phyloP scores from a whole-genome alignment of 345 rosid genomes.

The Diplotaxis tenuifolia region DNA sequence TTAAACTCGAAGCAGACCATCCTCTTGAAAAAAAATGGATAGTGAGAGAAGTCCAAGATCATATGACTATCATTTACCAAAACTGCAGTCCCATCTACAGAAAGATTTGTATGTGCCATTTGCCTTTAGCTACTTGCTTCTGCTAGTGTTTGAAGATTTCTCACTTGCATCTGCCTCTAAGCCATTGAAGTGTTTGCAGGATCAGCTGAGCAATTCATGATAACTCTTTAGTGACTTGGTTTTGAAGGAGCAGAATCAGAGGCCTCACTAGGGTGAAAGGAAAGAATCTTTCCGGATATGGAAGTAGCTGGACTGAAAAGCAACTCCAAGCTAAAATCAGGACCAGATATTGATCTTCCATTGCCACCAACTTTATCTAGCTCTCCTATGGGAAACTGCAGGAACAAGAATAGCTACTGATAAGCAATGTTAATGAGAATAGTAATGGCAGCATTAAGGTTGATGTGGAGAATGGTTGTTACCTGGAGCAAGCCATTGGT shows the following conservation, averaged over 20 bases:
- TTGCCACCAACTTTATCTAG: conserved; percentile 75
- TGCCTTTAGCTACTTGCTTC: not conserved
- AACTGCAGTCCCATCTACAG: conserved; percentile 18
- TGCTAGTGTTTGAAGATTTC: not conserved
- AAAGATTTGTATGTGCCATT: not conserved
- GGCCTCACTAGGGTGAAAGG: conserved; percentile 16
- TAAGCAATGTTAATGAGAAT: conserved; percentile 7
- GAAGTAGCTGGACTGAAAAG: conserved; percentile 74
- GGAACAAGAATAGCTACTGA: not conserved
- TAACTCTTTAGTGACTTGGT: not conserved
- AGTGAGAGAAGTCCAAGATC: conserved; percentile 14
- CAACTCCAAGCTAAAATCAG: conserved; percentile 79
- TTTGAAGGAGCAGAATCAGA: not conserved
- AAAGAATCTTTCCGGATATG: conserved; percentile 28
- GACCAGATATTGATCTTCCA: conserved; percentile 73
- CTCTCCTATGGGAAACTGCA: conserved; percentile 60
- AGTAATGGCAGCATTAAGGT: not conserved
- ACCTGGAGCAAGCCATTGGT: conserved; percentile 69
- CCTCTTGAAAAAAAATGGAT: conserved; percentile 13
- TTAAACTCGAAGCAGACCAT: conserved; percentile 16
- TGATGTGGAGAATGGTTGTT: too few species aligned
- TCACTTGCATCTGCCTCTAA: conserved; percentile 1
- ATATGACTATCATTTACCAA: conserved; percentile 25
- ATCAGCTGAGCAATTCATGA: conserved; percentile 13
- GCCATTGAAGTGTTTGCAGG: conserved; percentile 20